phyloP scores from a whole-genome alignment of 140 eudicot species.

The Anethum foeniculum region DNA sequence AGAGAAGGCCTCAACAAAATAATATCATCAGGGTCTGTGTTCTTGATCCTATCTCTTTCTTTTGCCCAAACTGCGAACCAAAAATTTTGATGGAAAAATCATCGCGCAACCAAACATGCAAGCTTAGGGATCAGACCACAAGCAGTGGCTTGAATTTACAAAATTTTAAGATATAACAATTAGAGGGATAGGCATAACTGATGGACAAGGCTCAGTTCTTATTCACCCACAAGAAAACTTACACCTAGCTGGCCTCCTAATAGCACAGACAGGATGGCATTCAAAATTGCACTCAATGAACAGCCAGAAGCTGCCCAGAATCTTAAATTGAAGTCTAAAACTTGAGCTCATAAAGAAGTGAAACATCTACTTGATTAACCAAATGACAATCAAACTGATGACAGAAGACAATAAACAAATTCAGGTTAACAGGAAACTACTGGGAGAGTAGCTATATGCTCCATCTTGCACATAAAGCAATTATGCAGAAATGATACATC shows the following conservation, averaged over 20 bases:
- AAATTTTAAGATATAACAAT: constrained; percentile 34
- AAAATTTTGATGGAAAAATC: constrained; percentile 41
- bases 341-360: not conserved
- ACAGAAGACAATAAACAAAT: not conserved
- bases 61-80: constrained; percentile 41
- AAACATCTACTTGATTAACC: not conserved
- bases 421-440: not conserved
- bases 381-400: not conserved
- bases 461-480: not conserved
- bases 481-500: not conserved
- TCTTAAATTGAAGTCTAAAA: not conserved
- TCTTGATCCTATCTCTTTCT: constrained; percentile 53
- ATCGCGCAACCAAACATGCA: constrained; percentile 32
- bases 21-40: constrained; percentile 52
- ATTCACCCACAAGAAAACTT: constrained; percentile 11
- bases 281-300: not conserved
- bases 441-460: not conserved
- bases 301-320: not conserved
- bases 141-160: constrained; percentile 43
- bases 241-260: not conserved
- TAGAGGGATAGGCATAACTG: constrained; percentile 34
- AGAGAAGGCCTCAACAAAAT: constrained; percentile 41
- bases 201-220: constrained; percentile 39
- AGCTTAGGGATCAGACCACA: constrained; percentile 35
- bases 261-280: not conserved